Percentiles rank a stretch among this genome's conserved stretches.
Evolutionary conservation across 345 rosid species (phyloP).

Genomic region (Gossypium thurberi): DNA sequence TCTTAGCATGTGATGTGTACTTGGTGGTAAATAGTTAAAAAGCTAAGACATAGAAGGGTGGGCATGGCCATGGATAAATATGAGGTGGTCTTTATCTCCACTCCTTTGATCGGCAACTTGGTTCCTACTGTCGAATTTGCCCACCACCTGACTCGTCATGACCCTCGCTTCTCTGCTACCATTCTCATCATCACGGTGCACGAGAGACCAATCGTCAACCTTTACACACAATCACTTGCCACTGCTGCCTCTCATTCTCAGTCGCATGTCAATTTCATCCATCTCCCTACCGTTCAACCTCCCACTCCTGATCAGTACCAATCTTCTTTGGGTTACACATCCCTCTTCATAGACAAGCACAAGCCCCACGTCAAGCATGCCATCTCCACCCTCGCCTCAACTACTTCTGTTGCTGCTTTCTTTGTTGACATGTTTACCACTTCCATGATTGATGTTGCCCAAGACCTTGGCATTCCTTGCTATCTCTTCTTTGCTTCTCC

Average conservation of each 20-base stretch:
- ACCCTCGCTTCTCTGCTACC: slow-evolving; percentile 21
- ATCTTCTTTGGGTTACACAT: slow-evolving; percentile 16
- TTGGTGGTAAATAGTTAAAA: too few species aligned
- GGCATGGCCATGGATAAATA: neutral
- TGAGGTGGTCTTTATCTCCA: slow-evolving; percentile 18
- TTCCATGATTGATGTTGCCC: slow-evolving; percentile 28
- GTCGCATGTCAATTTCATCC: slow-evolving; percentile 14
- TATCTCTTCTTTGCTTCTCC: slow-evolving; percentile 33
- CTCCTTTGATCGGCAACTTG: slow-evolving; percentile 23
- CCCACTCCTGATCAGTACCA: slow-evolving; percentile 20
- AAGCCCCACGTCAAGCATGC: slow-evolving; percentile 22
- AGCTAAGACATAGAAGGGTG: too few species aligned
- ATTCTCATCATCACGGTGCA: slow-evolving; percentile 13
- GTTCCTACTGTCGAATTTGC: slow-evolving; percentile 16
- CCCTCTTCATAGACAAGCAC: slow-evolving; percentile 16
- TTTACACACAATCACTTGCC: slow-evolving; percentile 17
- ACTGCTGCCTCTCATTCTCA: neutral
- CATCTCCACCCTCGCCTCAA: slow-evolving; percentile 12
- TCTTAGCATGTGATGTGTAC: too few species aligned
- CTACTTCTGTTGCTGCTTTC: slow-evolving; percentile 20
- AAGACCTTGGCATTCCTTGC: slow-evolving; percentile 24
- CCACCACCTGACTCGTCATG: slow-evolving; percentile 12
- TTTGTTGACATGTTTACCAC: slow-evolving; percentile 35
- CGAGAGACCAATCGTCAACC: slow-evolving; percentile 15
- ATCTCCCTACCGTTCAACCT: slow-evolving; percentile 20